Evolutionary conservation across 306 rosid species (phyloP).

Genomic region (Vachellia pachyceras): DNA sequence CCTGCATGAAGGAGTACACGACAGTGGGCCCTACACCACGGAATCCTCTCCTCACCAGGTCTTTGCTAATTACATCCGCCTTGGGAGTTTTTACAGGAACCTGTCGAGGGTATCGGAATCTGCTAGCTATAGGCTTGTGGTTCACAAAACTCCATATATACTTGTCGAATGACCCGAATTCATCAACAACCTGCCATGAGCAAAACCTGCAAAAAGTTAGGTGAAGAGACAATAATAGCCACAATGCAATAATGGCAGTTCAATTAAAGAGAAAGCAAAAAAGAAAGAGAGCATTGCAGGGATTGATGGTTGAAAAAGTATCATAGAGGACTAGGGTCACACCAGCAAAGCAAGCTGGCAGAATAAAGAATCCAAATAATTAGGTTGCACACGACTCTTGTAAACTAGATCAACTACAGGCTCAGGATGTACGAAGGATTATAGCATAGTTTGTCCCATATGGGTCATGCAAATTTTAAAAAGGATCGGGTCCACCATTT

Average conservation of each 20-base stretch:
- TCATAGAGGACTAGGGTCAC: slow-evolving; percentile 39
- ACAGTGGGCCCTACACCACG: slow-evolving; percentile 79
- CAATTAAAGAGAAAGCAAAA: background rate
- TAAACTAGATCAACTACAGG: slow-evolving; percentile 35
- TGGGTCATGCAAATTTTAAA: slow-evolving; percentile 45
- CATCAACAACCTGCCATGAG: slow-evolving; percentile 75
- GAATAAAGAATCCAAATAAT: slow-evolving; percentile 52
- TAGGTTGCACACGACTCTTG: slow-evolving; percentile 52
- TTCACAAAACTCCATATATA: slow-evolving; percentile 86
- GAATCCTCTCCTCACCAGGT: slow-evolving; percentile 74
- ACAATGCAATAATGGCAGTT: slow-evolving; percentile 39
- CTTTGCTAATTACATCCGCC: slow-evolving; percentile 84
- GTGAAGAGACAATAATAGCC: slow-evolving; percentile 45
- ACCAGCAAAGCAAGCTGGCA: slow-evolving; percentile 61
- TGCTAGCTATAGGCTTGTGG: slow-evolving; percentile 69
- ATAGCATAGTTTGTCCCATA: slow-evolving; percentile 48
- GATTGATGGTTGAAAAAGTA: slow-evolving; percentile 40
- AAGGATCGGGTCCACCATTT: slow-evolving; percentile 55
- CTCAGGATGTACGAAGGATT: slow-evolving; percentile 36
- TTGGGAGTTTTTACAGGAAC: slow-evolving; percentile 82
- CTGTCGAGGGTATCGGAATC: slow-evolving; percentile 80
- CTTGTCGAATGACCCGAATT: slow-evolving; percentile 75
- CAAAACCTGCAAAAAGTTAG: slow-evolving; percentile 75
- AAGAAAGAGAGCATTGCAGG: slow-evolving; percentile 24
- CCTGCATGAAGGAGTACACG: slow-evolving; percentile 85